Base-by-base conservation (phyloP, 2,329 filamentous ascomycete species). In the Endothia cerciana region DNA sequence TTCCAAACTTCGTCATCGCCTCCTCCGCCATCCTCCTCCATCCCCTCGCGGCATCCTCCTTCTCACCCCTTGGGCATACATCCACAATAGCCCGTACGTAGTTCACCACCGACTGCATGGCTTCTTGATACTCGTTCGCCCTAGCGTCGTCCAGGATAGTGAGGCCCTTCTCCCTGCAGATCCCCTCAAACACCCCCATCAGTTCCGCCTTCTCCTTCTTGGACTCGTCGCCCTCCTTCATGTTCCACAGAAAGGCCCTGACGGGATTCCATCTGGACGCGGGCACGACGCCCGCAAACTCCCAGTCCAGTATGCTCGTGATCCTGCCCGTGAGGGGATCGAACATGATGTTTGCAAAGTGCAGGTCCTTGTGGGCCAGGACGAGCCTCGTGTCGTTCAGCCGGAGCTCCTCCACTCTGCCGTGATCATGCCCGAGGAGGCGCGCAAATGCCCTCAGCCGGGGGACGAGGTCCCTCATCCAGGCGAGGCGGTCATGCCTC, bases 291-390 rank as follows among this genome's bases (percentile, higher is more conserved):
- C 72, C 71, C 1, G 74, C 70, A 51, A 80, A 80, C 65, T 79
- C 78, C 77, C 76, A 80, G 71, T 76, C 75, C 13, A 77, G 66
- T 15, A 79, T 70, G 1, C 67, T 73, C 0, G 76, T 79, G 53
- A 79, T 74, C 7, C 62, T 64, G 0, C 64, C 60, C 1, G 70
- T 68, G 7, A 64, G 43, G 1, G 65, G 66, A n/a, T 76, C 71
- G 65, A 71, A 77, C 63, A 78, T 72, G 43, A 79, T 70, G 55
- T 79, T 80, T 15, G 73, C 76, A 47, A 79, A 74, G 64, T 79
- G 76, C 53, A 79, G 59, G 67, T 79, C 77, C 65, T 76, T 77
- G 67, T 80, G 78, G 7, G 77, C 74, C 1, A 79, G 71, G 5
- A 74, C 60, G 28, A 72, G 64, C 17, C 51, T 60, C 3, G 67